phyloP scores from a whole-genome alignment of 805 yeast genomes.

The Clavispora phyllophila region DNA sequence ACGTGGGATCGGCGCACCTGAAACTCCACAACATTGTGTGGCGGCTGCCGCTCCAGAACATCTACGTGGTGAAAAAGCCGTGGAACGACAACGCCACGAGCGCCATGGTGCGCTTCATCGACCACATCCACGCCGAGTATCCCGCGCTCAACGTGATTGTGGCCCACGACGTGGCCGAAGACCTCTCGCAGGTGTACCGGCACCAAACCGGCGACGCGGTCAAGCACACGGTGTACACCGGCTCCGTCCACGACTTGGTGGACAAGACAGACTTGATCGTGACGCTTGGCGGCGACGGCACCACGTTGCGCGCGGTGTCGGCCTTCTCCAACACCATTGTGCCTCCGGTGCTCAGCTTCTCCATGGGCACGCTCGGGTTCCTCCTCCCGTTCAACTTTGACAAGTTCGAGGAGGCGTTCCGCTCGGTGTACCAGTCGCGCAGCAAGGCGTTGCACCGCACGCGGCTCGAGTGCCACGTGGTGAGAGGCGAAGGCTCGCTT shows the following conservation, averaged over 20 bases:
- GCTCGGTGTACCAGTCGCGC: constrained; percentile 58
- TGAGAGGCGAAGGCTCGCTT: constrained; percentile 21
- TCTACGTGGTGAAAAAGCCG: constrained; percentile 81
- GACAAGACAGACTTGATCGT: constrained; percentile 73
- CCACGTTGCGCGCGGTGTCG: constrained; percentile 79
- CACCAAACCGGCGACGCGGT: not conserved
- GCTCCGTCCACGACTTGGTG: constrained; percentile 51
- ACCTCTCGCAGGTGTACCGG: constrained; percentile 34
- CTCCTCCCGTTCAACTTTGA: constrained; percentile 79
- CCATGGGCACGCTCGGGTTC: constrained; percentile 89
- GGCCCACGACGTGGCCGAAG: constrained; percentile 68
- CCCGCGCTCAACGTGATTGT: constrained; percentile 77
- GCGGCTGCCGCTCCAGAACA: constrained; percentile 69
- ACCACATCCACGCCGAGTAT: constrained; percentile 54
- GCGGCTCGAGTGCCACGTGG: constrained; percentile 72
- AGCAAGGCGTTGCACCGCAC: constrained; percentile 72
- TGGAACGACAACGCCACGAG: constrained; percentile 59
- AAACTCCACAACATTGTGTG: constrained; percentile 62
- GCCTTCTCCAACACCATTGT: constrained; percentile 65
- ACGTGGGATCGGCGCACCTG: constrained; percentile 50
- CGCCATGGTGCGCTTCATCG: constrained; percentile 63
- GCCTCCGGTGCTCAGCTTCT: constrained; percentile 86
- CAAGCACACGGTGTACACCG: constrained; percentile 44
- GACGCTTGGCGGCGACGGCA: constrained; percentile 96
- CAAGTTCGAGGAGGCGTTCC: constrained; percentile 56